Percentiles rank a stretch among this genome's conserved stretches.
phyloP scores from a whole-genome alignment of 2,329 filamentous ascomycete genomes.

The Alternaria novae-zelandiae region DNA sequence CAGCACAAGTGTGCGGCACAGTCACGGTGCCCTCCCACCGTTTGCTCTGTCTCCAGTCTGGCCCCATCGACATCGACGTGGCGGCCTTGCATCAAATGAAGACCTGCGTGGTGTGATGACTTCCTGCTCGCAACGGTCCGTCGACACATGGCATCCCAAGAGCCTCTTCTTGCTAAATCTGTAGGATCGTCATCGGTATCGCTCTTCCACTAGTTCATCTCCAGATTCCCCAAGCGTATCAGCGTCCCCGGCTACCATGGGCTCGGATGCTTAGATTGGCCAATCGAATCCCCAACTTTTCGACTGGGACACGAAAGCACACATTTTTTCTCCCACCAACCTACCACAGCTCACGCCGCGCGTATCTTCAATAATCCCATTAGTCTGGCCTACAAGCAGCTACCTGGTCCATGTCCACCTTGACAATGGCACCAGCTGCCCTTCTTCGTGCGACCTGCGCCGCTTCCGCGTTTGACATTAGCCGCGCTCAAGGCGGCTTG shows the following conservation, averaged over 20 bases:
- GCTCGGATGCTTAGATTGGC: constrained; percentile 17
- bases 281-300: constrained; percentile 4
- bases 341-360: constrained; percentile 6
- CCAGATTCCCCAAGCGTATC: constrained; percentile 10
- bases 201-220: constrained; percentile 15
- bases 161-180: constrained; percentile 3
- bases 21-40: constrained; percentile 24
- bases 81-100: constrained; percentile 34
- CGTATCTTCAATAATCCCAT: not conserved
- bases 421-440: not conserved
- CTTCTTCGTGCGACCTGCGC: constrained; percentile 12
- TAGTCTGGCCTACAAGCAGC: constrained; percentile 2
- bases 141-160: constrained; percentile 12
- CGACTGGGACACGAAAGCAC: not conserved
- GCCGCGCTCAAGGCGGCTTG: constrained; percentile 18
- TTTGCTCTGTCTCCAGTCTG: constrained; percentile 16
- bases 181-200: constrained; percentile 4
- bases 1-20: constrained; percentile 25
- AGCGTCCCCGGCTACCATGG: constrained; percentile 17
- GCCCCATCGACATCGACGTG: constrained; percentile 31
- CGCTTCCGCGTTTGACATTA: constrained; percentile 24
- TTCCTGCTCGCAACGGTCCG: constrained; percentile 3
- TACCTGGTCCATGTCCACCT: constrained; percentile 6
- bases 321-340: not conserved
- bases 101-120: not conserved